Conservation (phyloP, 2,329 filamentous ascomycete genomes). For the Calonectria leucothoes region DNA sequence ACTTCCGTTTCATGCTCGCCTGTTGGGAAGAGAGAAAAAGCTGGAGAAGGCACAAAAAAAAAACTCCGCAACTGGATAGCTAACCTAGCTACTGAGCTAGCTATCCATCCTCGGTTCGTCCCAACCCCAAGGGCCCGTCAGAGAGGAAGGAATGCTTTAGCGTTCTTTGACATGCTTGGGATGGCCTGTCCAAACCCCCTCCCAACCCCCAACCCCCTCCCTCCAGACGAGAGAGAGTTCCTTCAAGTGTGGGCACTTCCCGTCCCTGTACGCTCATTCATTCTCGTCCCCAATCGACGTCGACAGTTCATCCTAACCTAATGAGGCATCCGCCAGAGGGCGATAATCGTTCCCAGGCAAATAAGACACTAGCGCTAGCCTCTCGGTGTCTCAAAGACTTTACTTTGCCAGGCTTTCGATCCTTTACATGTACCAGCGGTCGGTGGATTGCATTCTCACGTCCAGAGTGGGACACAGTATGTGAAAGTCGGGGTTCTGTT, state of each 20-base stretch:
- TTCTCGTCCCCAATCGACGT: neutral
- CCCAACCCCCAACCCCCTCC: neutral
- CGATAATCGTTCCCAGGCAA: neutral
- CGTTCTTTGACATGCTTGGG: neutral
- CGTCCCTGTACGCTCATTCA: slow-evolving; percentile 15
- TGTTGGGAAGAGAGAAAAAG: too few relatives aligned
- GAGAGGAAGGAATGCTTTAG: neutral
- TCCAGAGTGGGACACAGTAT: neutral
- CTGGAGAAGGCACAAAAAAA: neutral
- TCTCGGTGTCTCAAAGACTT: neutral
- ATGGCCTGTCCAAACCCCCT: neutral
- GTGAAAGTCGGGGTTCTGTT: neutral
- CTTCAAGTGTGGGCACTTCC: neutral
- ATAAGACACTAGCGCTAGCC: neutral
- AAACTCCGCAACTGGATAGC: neutral
- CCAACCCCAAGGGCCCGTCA: neutral
- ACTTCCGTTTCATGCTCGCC: neutral
- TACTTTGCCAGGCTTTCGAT: neutral
- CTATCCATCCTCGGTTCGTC: neutral
- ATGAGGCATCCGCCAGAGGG: neutral
- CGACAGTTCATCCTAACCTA: neutral
- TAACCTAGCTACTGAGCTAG: too few relatives aligned
- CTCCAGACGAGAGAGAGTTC: too few relatives aligned
- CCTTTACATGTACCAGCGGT: neutral
- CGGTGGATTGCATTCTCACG: neutral